Percentiles rank a stretch among this genome's conserved stretches.
phyloP scores from a whole-genome alignment of 2,329 filamentous ascomycete genomes.

The Tolypocladium tundrense region DNA sequence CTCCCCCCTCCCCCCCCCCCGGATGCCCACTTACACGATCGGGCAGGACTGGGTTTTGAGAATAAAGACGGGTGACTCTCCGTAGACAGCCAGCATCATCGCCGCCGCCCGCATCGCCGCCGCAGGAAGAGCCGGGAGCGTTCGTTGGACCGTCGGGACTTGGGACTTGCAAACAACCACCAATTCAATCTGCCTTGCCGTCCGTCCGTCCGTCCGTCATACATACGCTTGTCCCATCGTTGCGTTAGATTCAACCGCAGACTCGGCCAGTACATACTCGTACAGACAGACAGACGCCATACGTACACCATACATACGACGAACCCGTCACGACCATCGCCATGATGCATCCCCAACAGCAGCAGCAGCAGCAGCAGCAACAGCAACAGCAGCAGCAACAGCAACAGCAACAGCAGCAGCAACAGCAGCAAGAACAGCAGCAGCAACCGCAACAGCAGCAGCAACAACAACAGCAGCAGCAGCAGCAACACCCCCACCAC shows the following conservation, averaged over 20 bases:
- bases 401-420: conserved; percentile 1
- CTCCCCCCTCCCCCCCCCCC: background rate
- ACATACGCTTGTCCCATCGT: background rate
- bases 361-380: background rate
- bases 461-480: background rate
- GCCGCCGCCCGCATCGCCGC: background rate
- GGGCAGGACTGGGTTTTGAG: background rate
- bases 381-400: conserved; percentile 1
- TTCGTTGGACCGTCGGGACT: background rate
- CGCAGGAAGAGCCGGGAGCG: background rate
- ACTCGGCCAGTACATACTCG: background rate
- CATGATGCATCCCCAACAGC: conserved; percentile 3
- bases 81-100: background rate
- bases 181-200: background rate
- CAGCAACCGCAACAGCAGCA: background rate
- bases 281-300: background rate
- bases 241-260: background rate
- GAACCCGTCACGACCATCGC: background rate
- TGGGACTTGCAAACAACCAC: background rate
- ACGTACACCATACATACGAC: background rate
- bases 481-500: conserved; percentile 1
- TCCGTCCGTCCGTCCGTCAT: background rate
- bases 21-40: background rate
- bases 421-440: background rate
- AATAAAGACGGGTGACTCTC: background rate